These are phyloP conservation scores for Suillus paluster DNA, from an alignment of 768 basidiomycete species.

Conservation along the genomic window DNA sequence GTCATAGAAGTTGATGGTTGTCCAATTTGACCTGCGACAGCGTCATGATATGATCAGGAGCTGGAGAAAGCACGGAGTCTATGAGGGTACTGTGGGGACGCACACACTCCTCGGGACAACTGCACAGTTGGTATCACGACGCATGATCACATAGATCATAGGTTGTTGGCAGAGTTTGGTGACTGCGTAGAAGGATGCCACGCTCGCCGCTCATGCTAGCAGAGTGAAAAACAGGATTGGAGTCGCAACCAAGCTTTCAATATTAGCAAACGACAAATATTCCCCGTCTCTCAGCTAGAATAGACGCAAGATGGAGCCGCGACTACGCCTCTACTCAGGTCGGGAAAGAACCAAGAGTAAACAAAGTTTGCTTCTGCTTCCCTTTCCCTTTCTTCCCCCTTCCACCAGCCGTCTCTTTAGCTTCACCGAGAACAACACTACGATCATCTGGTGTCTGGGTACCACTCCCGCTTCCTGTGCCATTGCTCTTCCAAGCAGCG, in stretches of 20 bases:
- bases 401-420: conserved; percentile 20
- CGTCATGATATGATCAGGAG: neutral
- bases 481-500: conserved; percentile 31
- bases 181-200: too few species aligned
- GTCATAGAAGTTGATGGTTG: neutral
- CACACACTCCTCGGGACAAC: too few species aligned
- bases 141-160: too few species aligned
- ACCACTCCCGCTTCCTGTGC: conserved; percentile 33
- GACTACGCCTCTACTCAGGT: conserved; percentile 18
- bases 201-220: neutral
- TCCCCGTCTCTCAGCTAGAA: neutral
- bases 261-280: neutral
- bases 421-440: too few species aligned
- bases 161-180: too few species aligned
- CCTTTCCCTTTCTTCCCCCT: conserved; percentile 80
- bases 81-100: neutral
- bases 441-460: conserved; percentile 15
- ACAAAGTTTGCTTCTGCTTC: conserved; percentile 85
- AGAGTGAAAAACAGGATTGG: neutral
- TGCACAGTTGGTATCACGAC: too few species aligned
- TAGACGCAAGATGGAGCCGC: neutral
- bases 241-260: neutral
- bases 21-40: neutral
- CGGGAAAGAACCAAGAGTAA: conserved; percentile 62
- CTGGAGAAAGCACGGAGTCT: neutral